Base-by-base conservation (phyloP, 2,329 filamentous ascomycete genomes). In the Hyphodiscus sp. region DNA sequence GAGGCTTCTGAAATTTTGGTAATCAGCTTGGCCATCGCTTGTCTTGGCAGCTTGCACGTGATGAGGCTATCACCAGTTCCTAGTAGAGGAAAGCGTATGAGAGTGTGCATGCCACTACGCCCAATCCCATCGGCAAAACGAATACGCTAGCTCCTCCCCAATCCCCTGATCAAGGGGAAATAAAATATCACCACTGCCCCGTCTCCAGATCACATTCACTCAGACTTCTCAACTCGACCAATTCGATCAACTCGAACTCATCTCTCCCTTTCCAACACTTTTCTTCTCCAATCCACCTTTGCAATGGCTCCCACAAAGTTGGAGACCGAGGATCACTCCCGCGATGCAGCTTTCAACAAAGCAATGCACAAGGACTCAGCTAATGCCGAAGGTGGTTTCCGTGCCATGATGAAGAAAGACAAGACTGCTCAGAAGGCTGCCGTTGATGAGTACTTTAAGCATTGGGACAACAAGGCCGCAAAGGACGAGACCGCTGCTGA, bases 401-500 rank as follows among this genome's bases (percentile, higher is more conserved):
- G 81, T 63, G 89, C 92, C 65, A 91, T 96, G 84, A 77, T 95
- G 65, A 76, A 77, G 68, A 97, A 99, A 76, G 85, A 94, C 71
- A 74, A 77, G 66, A 75, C 76, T 23, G 89, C 90, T 8, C 87
- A 95, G 68, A 81, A 89, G 70, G 85, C 85, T 47, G 90, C 90
- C 46, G 81, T 91, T 26, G 88, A 94, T 68, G 89, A 95, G 71
- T 96, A 96, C 75, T 95, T 95, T 77, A 95, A 95, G 79, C 91
- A 95, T 71, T 96, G 89, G 88, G 90, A 96, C 72, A 87, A 92
- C 76, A 91, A 95, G 74, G 73, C 76, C 45, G 87, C 77, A 46
- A 83, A 79, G 58, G 80, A 85, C 41, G 92, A 97, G 80, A 97
- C 92, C 1, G 82, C 85, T 51, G 88, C 87, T 65, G 85, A 81